These are phyloP conservation scores for Cubamyces lactineus DNA, from an alignment of 768 basidiomycete species.

Conservation along the genomic window DNA sequence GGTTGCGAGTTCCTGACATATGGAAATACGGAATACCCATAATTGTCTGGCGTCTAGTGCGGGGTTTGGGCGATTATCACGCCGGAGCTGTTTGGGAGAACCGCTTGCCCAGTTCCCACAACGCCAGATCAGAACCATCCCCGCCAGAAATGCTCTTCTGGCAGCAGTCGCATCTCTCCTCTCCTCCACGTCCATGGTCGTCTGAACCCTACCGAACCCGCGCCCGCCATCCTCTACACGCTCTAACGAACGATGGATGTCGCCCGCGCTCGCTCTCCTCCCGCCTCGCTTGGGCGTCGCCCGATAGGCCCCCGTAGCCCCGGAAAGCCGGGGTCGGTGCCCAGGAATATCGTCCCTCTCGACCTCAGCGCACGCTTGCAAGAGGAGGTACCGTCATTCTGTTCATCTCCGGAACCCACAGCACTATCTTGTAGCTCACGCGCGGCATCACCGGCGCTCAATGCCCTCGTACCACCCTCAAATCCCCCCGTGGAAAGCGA, in stretches of 20 bases:
- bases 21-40: constrained; percentile 8
- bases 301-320: constrained; percentile 29
- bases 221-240: constrained; percentile 6
- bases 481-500: neutral
- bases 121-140: constrained; percentile 15
- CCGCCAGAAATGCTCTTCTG: constrained; percentile 1
- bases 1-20: neutral
- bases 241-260: constrained; percentile 17
- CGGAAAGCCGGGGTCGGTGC: constrained; percentile 14
- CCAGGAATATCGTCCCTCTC: constrained; percentile 26
- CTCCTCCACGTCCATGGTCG: constrained; percentile 7
- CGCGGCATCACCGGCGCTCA: constrained; percentile 9
- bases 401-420: constrained; percentile 11
- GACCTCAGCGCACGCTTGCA: constrained; percentile 26
- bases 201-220: neutral
- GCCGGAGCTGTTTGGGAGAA: neutral
- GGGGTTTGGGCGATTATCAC: constrained; percentile 17
- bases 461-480: neutral
- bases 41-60: constrained; percentile 3
- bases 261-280: constrained; percentile 25
- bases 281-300: constrained; percentile 18
- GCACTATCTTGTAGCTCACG: constrained; percentile 12
- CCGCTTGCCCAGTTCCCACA: constrained; percentile 20
- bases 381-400: constrained; percentile 13
- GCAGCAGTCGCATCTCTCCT: constrained; percentile 6